Base-by-base conservation (phyloP, 495 filamentous ascomycete species). In the Annulohypoxylon nitens region DNA sequence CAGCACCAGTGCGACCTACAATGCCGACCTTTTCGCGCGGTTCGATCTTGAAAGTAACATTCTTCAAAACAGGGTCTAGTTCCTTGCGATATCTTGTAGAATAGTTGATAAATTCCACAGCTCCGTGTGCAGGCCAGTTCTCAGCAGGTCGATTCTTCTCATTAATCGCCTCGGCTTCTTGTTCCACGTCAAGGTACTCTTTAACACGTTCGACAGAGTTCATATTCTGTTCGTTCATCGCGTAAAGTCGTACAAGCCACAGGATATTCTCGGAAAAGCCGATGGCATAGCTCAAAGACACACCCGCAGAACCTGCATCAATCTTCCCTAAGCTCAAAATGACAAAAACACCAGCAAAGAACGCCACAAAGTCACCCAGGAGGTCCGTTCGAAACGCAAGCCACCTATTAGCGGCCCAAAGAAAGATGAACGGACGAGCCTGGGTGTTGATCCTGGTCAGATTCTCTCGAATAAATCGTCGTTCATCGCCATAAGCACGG, bases 401-500 rank as follows among this genome's bases (percentile, higher is more conserved):
- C 97, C 97, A 99, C 79, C 97, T 87, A 76, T 99, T 98, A 71
- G 92, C 91, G n/a, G 92, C 94, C 97, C 97, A 98, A 7, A 99
- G 86, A 74, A 93, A 98, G 73, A 98, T 96, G 82, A 97, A 98
- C 0, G 97, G 97, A 60, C 97, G 87, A 74, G 93, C 91, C 78
- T 98, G 95, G 30, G 90, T 90, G 80, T 99, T 97, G 79, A 99
- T 94, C 53, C 90, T 90, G 34, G 83, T 83, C 65, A 98, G 89
- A 78, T 99, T 99, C 75, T 99, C 97, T 23, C 95, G 87, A 69
- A 97, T 91, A 79, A 98, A 99, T 37, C 97, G 90, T 65, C 93
- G 87, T 75, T 97, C 94, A 78, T 98, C 96, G 37, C 94, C 93
- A 80, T 98, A 99, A 16, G 97, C 97, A 76, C 97, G 91, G 73